Percentiles rank a stretch among this genome's conserved stretches.
Conservation (phyloP, 331 rosid genomes). For the Rosa hybrid region DNA sequence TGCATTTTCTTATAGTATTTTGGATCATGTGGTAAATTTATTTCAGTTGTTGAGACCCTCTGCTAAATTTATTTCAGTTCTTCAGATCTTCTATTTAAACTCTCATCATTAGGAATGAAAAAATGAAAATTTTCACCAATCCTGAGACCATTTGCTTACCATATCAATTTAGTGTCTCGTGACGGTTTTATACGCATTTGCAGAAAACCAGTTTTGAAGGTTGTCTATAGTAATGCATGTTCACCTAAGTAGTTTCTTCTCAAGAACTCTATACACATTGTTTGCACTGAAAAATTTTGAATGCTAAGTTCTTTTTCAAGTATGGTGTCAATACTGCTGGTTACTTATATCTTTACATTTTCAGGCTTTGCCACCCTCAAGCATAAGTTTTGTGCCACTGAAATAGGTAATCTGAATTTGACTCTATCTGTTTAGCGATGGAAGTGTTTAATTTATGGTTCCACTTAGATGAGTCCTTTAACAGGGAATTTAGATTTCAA, state of each 20-base stretch:
- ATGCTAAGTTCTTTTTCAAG: not conserved
- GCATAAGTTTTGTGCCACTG: too few relatives aligned
- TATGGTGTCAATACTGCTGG: not conserved
- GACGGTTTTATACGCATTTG: too few relatives aligned
- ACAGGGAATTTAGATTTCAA: not conserved
- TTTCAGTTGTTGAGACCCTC: not conserved
- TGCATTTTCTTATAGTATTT: constrained; percentile 2
- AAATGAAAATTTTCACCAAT: too few relatives aligned
- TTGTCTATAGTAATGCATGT: not conserved
- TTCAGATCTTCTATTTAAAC: not conserved
- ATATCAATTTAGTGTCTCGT: too few relatives aligned
- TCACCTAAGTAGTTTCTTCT: not conserved
- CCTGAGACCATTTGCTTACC: too few relatives aligned
- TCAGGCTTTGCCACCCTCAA: constrained; percentile 42
- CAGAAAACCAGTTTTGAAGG: too few relatives aligned
- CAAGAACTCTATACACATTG: not conserved
- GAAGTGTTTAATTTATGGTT: not conserved
- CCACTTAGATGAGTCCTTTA: not conserved
- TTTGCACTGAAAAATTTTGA: not conserved
- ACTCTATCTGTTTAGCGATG: not conserved
- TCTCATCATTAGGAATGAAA: too few relatives aligned
- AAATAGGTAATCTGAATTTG: constrained; percentile 59
- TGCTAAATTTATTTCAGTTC: not conserved
- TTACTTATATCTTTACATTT: constrained; percentile 27
- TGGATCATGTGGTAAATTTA: constrained; percentile 3